These are phyloP conservation scores for Setomelanomma holmii DNA, from an alignment of 2,329 filamentous ascomycete genomes.

Conservation along the genomic window DNA sequence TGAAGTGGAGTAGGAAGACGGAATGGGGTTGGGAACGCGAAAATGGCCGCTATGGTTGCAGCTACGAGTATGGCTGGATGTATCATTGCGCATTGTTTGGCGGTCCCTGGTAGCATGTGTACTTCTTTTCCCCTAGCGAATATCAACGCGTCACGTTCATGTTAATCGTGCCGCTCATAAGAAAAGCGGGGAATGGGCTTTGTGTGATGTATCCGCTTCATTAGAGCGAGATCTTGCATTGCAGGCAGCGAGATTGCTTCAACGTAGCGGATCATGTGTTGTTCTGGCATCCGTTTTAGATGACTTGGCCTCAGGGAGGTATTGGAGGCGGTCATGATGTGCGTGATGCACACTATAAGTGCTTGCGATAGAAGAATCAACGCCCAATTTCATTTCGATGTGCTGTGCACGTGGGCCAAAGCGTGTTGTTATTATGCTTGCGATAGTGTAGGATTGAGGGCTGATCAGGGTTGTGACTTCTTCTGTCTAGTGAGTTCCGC, in stretches of 20 bases:
- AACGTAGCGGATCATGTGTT: neutral
- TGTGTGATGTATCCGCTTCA: conserved; percentile 6
- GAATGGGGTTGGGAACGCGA: neutral
- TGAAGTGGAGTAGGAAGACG: neutral
- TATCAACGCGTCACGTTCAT: conserved; percentile 4
- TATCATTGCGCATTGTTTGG: neutral
- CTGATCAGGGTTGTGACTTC: too few species aligned
- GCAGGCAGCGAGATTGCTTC: neutral
- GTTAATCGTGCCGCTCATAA: neutral
- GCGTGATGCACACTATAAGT: conserved; percentile 21
- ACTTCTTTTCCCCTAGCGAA: conserved; percentile 1
- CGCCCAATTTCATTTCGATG: too few species aligned
- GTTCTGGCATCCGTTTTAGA: conserved; percentile 38
- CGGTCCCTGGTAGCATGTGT: neutral
- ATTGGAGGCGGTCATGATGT: conserved; percentile 33
- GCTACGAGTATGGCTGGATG: neutral
- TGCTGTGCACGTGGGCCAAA: too few species aligned
- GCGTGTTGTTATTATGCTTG: too few species aligned
- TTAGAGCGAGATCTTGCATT: neutral
- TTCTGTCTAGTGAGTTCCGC: too few species aligned
- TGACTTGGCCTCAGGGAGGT: conserved; percentile 23
- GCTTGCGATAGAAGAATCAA: too few species aligned
- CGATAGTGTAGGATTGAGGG: too few species aligned
- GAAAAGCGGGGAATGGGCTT: neutral
- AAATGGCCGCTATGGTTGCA: neutral